Evolutionary conservation across 192 early-diverging fungal genomes (phyloP).

Genomic region (Glomus cerebriforme): DNA sequence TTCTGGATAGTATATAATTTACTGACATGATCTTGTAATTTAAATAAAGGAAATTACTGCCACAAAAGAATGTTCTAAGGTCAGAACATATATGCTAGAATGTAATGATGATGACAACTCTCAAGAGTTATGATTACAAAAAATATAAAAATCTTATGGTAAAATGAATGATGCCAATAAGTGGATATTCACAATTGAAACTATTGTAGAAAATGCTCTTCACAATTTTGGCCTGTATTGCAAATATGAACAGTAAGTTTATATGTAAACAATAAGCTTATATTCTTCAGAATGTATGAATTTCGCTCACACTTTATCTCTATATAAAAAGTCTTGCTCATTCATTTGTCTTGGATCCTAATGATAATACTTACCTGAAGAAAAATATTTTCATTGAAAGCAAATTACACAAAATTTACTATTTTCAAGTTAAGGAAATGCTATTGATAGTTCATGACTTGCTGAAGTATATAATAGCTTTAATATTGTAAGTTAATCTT

Average conservation of each 20-base stretch:
- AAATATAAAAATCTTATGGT: slow-evolving; percentile 27
- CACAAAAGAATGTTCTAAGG: background rate
- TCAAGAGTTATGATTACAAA: slow-evolving; percentile 6
- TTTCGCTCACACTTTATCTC: slow-evolving; percentile 5
- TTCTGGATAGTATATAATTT: too few relatives aligned
- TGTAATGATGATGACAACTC: slow-evolving; percentile 18
- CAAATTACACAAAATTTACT: too few relatives aligned
- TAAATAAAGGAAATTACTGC: too few relatives aligned
- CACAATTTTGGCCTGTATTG: slow-evolving; percentile 21
- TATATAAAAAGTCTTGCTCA: slow-evolving; percentile 30
- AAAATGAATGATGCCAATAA: slow-evolving; percentile 1
- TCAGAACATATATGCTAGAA: background rate
- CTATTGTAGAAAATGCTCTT: slow-evolving; percentile 25
- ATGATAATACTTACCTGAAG: slow-evolving; percentile 28
- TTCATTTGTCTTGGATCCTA: slow-evolving; percentile 32
- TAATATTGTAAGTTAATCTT: background rate
- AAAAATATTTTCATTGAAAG: slow-evolving; percentile 31
- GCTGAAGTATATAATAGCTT: too few relatives aligned
- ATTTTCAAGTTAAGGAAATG: too few relatives aligned
- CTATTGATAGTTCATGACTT: too few relatives aligned
- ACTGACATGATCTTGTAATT: too few relatives aligned
- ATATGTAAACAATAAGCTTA: slow-evolving; percentile 26
- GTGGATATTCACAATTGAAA: slow-evolving; percentile 20
- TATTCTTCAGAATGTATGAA: slow-evolving; percentile 8
- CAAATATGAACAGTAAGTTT: slow-evolving; percentile 34